A percentile compares a stretch with the other conserved stretches of the same genome.
These are phyloP conservation scores for Gossypium herbaceum DNA, from an alignment of 345 rosid species.

Conservation along the genomic window DNA sequence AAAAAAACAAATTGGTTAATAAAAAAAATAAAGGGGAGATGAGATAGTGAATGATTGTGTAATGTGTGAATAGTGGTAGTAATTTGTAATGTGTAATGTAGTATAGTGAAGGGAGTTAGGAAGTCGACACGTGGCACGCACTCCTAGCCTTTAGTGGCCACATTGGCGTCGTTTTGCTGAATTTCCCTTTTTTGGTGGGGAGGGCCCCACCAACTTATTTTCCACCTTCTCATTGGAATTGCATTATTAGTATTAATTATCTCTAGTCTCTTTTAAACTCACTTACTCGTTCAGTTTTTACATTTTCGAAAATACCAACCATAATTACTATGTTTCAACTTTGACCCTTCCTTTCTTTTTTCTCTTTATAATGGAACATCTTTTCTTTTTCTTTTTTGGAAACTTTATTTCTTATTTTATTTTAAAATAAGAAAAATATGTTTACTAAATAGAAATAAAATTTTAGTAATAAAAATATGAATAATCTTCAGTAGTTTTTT, in stretches of 20 bases:
- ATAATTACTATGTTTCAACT: conserved; percentile 12
- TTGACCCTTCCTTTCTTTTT: conserved; percentile 8
- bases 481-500: background rate
- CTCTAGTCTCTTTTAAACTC: too few relatives aligned
- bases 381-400: background rate
- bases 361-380: background rate
- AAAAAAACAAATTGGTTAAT: too few relatives aligned
- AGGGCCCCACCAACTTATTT: background rate
- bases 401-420: background rate
- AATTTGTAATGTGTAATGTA: background rate
- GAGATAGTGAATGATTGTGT: background rate
- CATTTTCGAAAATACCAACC: background rate
- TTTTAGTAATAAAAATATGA: too few relatives aligned
- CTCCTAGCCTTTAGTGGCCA: conserved; percentile 36
- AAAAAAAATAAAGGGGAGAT: too few relatives aligned
- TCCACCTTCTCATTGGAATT: background rate
- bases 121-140: conserved; percentile 49
- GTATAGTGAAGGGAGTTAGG: conserved; percentile 31
- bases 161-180: conserved; percentile 18
- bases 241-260: background rate
- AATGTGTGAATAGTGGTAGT: too few relatives aligned
- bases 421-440: background rate
- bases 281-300: too few relatives aligned
- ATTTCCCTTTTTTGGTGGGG: background rate
- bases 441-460: too few relatives aligned